Evolutionary conservation across 345 rosid species (phyloP).

Genomic region (Eucalyptus caleyi): DNA sequence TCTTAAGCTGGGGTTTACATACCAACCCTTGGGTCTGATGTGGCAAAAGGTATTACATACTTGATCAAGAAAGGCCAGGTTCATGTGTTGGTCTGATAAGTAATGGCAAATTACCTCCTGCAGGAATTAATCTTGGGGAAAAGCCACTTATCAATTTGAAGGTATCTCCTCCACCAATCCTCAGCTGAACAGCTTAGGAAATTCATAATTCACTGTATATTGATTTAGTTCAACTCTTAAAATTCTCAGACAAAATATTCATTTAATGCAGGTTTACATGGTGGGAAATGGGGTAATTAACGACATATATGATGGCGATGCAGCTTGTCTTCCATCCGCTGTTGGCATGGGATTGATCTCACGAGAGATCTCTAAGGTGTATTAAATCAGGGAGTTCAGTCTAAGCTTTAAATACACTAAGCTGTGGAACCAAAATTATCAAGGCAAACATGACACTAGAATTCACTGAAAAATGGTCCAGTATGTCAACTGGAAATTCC

Average conservation of each 20-base stretch:
- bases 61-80: too few species aligned
- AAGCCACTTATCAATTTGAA: not conserved
- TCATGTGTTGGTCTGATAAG: too few species aligned
- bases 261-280: conserved; percentile 16
- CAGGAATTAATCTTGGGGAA: too few species aligned
- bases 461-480: not conserved
- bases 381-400: not conserved
- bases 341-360: conserved; percentile 36
- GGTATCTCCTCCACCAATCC: not conserved
- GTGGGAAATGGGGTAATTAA: conserved; percentile 26
- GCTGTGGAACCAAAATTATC: not conserved
- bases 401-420: not conserved
- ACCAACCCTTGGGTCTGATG: too few species aligned
- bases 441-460: not conserved
- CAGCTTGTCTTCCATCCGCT: conserved; percentile 4
- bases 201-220: not conserved
- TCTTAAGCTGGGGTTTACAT: too few species aligned
- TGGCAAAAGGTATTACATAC: too few species aligned
- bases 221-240: not conserved
- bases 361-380: conserved; percentile 14
- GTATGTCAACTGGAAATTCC: not conserved
- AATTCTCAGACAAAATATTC: not conserved
- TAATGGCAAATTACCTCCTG: too few species aligned
- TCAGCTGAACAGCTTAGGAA: not conserved
- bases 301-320: not conserved